These are phyloP conservation scores for Mycena epipterygia DNA, from an alignment of 768 basidiomycete species.

Conservation along the genomic window DNA sequence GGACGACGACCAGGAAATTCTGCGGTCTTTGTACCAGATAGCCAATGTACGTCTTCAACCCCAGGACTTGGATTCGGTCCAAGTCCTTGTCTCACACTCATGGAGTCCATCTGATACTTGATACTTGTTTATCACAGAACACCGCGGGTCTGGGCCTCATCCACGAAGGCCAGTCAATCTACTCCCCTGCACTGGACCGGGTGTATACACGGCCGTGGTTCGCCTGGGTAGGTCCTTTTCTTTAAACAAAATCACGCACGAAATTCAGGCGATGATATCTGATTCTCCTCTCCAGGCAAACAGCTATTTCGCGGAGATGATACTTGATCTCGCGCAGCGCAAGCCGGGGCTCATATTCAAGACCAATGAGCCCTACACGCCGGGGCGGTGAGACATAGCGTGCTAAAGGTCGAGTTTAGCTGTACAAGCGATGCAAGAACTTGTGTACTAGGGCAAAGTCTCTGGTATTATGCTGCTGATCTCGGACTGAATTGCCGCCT, in stretches of 20 bases:
- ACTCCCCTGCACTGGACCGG: conserved; percentile 1
- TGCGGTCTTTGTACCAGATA: conserved; percentile 71
- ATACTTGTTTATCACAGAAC: too few species aligned
- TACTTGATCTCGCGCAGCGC: conserved; percentile 79
- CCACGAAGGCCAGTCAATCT: conserved; percentile 29
- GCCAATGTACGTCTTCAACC: conserved; percentile 67
- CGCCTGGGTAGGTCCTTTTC: conserved; percentile 17
- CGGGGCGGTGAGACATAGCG: conserved; percentile 56
- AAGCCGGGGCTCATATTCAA: conserved; percentile 80
- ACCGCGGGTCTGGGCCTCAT: conserved; percentile 31
- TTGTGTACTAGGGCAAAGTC: too few species aligned
- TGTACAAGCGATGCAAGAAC: too few species aligned
- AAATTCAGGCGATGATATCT: too few species aligned
- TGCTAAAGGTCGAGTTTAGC: too few species aligned
- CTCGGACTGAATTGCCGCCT: too few species aligned
- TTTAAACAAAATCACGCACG: too few species aligned
- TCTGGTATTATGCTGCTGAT: too few species aligned
- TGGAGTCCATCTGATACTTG: too few species aligned
- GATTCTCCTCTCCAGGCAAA: conserved; percentile 64
- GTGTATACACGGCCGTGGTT: conserved; percentile 24
- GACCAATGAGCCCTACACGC: conserved; percentile 66
- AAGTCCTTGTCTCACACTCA: too few species aligned
- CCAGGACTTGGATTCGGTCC: too few species aligned
- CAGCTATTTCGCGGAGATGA: conserved; percentile 88
- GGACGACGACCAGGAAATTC: conserved; percentile 80